A percentile compares a stretch with the other conserved stretches of the same genome.
phyloP scores from a whole-genome alignment of 139 green algal species.

The Coelastrella sp. region DNA sequence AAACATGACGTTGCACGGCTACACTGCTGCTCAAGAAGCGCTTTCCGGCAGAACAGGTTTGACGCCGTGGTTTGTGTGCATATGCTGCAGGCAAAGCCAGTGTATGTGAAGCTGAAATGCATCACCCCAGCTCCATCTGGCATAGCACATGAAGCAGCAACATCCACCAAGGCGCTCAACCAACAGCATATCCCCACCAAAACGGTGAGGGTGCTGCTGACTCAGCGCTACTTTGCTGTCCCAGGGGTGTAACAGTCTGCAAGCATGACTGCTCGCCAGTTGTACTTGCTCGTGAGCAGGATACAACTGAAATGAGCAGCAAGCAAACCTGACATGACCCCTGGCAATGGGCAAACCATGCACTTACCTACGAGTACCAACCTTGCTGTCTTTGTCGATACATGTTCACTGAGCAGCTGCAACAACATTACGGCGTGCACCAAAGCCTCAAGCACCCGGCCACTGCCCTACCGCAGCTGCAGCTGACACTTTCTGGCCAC shows the following conservation, averaged over 20 bases:
- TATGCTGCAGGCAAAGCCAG: constrained; percentile 2
- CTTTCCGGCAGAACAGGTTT: neutral
- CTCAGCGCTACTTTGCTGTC: constrained; percentile 46
- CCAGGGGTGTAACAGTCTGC: constrained; percentile 63
- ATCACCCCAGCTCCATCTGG: neutral
- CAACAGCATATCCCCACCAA: constrained; percentile 7
- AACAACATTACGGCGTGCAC: no score
- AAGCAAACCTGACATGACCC: constrained; percentile 57
- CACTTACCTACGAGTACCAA: neutral
- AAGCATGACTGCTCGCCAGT: constrained; percentile 20
- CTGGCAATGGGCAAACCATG: neutral
- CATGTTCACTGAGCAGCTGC: no score
- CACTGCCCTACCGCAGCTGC: no score
- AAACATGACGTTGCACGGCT: no score
- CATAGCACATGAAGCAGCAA: constrained; percentile 19
- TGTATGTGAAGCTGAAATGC: neutral
- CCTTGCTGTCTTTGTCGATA: no score
- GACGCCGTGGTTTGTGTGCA: neutral
- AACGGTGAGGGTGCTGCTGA: neutral
- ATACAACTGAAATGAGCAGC: neutral
- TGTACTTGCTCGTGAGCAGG: neutral
- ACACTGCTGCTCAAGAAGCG: neutral
- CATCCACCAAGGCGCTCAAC: neutral
- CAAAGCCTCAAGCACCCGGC: no score
- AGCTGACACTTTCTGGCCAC: no score